Base-by-base conservation (phyloP, 2,329 filamentous ascomycete species). In the Myriosclerotinia curreyana region DNA sequence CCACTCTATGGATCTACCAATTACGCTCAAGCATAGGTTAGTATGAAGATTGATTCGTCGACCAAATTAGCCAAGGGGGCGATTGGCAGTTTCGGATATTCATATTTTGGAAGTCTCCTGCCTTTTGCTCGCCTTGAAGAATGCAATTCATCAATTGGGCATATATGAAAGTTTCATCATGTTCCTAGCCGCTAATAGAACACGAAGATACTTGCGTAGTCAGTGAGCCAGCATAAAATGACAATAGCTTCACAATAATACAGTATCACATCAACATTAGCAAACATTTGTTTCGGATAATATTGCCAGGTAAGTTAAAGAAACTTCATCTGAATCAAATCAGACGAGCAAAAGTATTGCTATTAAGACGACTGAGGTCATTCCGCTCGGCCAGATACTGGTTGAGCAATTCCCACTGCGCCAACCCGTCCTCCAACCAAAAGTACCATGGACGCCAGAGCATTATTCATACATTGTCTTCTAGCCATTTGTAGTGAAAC, bases 401-500 rank as follows among this genome's bases (percentile, higher is more conserved):
- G 89, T 82, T 76, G 88, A 85, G 68, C 90, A 68, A 69, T 68
- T 65, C 55, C 70, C 67, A 69, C 42, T 84, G 79, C 87, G 88
- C 71, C 86, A 85, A 77, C 79, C 88, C 87, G 79, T 89, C 54
- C 89, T 75, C 86, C 82, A 77, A 89, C 79, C 86, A 86, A 77
- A 89, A 88, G 74, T 88, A 88, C 75, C 86, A 64, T 80, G 68
- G 86, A 89, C 87, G 89, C 89, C 82, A 78, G 66, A 66, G 69
- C 72, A 66, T 71, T 69, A 71, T 85, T 81, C 74, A 88, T 73
- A 96, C 84, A 77, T 97, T 94, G 75, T 98, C 94, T 78, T 98
- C 94, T 70, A 98, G 84, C 79, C 95, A 98, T 79, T 96, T 96
- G 82, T 98, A 98, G 66, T 91, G 90, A 78, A 98, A 98, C 79